Evolutionary conservation across 2,329 filamentous ascomycete genomes (phyloP).

Genomic region (Coleophoma eucalyptorum): DNA sequence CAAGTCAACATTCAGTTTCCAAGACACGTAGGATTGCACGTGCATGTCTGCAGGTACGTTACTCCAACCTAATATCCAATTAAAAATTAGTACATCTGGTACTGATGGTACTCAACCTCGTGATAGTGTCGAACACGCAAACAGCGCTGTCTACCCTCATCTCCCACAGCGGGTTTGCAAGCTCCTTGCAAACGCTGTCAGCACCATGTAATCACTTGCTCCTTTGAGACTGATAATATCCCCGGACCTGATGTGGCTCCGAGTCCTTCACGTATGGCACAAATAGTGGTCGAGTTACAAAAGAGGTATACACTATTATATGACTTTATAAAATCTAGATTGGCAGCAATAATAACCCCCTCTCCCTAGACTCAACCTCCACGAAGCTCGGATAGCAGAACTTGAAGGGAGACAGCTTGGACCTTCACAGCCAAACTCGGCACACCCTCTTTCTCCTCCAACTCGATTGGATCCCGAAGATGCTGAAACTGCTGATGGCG

Average conservation of each 20-base stretch:
- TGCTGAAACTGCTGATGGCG: too few relatives aligned
- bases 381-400: background rate
- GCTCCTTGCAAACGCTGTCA: background rate
- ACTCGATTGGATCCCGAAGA: background rate
- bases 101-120: background rate
- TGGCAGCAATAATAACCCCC: too few relatives aligned
- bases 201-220: background rate
- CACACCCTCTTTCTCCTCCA: conserved; percentile 4
- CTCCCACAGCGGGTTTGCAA: conserved; percentile 3
- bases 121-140: conserved; percentile 14
- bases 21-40: conserved; percentile 14
- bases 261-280: background rate
- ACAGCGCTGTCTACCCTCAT: conserved; percentile 9
- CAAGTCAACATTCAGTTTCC: background rate
- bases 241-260: background rate
- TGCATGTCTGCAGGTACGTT: conserved; percentile 16
- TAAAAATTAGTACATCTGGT: too few relatives aligned
- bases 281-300: background rate
- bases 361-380: background rate
- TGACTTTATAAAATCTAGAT: too few relatives aligned
- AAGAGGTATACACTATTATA: too few relatives aligned
- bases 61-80: background rate
- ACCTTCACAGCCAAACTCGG: background rate
- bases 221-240: background rate
- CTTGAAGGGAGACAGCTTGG: background rate